Evolutionary conservation across 352 stramenopile genomes (phyloP), one percentile per base, ranked within the genome.

Genomic region (Globisporangium abappressorium): DNA sequence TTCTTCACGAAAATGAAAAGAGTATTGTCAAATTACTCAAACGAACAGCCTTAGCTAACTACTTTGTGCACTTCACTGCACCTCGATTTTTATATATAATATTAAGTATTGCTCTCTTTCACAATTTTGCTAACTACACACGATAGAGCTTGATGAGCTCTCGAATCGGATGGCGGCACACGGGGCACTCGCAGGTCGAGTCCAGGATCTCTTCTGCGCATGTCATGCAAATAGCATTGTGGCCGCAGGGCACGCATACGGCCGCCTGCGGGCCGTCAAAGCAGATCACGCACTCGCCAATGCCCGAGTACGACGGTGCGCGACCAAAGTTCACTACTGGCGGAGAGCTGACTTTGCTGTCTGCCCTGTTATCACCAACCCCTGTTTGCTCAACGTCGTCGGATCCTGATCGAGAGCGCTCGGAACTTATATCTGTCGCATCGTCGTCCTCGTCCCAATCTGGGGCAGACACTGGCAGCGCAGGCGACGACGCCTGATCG

Each of bases 141-240:
- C 82, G 80, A 38, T 92, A 94, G 14, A 93, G 73, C 71, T 89
- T 92, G 66, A 95, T 92, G 5, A 95, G 64, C 49, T 94, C 84
- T 20, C 85, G 83, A 55, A 95, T 85, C 5, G 78, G 76, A 5
- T 63, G 65, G 14, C 85, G 80, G 41, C 87, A 95, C 58, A 94
- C 81, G 24, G 87, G 87, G 20, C 87, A 95, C 64, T 91, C 78
- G 22, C 78, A 76, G 15, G 78, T 79, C 5, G 75, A 79, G 7
- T 77, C 68, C 5, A 93, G 68, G 49, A 95, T 84, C 59, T 91
- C 79, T 59, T 90, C 79, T 1, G 83, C 85, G 62, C 86, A 95
- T 26, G 66, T 70, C 85, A 94, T 93, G 64, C 87, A 95, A 15
- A 93, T 68, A 14, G 87, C 85, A 46, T 94, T 91, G 80, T 95